These are phyloP conservation scores for Aspergillus tanneri DNA, from an alignment of 2,329 filamentous ascomycete genomes.

Conservation along the genomic window DNA sequence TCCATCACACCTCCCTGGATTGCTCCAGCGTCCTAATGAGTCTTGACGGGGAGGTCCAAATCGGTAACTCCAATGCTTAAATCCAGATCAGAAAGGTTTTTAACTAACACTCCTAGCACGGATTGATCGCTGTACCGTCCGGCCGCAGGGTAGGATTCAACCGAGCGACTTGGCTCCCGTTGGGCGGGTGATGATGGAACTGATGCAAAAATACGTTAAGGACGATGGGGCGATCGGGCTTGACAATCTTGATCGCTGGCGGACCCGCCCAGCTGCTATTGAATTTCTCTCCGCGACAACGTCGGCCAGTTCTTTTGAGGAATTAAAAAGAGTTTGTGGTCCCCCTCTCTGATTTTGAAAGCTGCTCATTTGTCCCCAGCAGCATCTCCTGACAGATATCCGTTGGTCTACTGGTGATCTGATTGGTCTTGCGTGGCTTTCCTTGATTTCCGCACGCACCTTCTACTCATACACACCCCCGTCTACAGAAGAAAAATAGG, in stretches of 20 bases:
- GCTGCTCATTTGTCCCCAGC: slow-evolving; percentile 12
- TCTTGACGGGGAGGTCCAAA: too few relatives aligned
- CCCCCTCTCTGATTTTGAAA: slow-evolving; percentile 3
- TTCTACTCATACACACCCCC: too few relatives aligned
- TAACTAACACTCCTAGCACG: too few relatives aligned
- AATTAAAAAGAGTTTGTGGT: slow-evolving; percentile 15
- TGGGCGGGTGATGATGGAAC: slow-evolving; percentile 1
- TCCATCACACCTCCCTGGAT: too few relatives aligned
- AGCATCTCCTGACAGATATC: slow-evolving; percentile 18
- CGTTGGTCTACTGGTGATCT: slow-evolving; percentile 15
- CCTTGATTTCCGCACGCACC: slow-evolving; percentile 20
- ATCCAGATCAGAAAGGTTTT: too few relatives aligned
- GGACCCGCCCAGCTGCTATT: slow-evolving; percentile 26
- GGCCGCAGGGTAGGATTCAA: too few relatives aligned
- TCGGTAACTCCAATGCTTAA: too few relatives aligned
- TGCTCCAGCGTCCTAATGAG: too few relatives aligned
- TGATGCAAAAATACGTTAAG: slow-evolving; percentile 40
- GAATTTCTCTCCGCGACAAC: slow-evolving; percentile 29
- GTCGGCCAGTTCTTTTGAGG: slow-evolving; percentile 17
- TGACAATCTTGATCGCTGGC: slow-evolving; percentile 34
- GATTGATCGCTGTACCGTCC: too few relatives aligned
- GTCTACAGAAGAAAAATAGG: too few relatives aligned
- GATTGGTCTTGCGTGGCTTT: slow-evolving; percentile 19
- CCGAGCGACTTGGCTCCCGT: not conserved
- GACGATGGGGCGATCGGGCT: slow-evolving; percentile 29